Base-by-base conservation (phyloP, 1,139 yeast genomes). In the Pneumocystis sp. region DNA sequence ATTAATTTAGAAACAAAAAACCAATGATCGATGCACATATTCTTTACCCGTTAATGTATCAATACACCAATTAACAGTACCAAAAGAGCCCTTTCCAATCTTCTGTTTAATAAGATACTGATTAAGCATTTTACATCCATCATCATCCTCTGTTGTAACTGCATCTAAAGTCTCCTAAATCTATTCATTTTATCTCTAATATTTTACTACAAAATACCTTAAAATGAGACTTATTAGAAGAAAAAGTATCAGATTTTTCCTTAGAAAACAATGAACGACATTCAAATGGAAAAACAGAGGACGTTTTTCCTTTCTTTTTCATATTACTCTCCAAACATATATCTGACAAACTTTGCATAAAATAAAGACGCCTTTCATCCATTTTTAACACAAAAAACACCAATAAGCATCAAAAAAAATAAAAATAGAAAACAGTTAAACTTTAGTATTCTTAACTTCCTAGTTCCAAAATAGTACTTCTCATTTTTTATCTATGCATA, bases 1-100 rank as follows among this genome's bases (percentile, higher is more conserved):
- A 25, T 50, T 10, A 50, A 25, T 50, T 25, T 50, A 10, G 1
- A 45, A 2, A 25, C 7, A 3, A 6, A 3, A 25, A 50, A 8
- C 7, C 5, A 21, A 50, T 50, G n/a, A 50, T 25, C 3, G 8
- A 4, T 21, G 31, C 7, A 64, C 73, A 83, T 85, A 34, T 81
- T 80, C 64, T 81, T 70, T 63, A 65, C 83, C 69, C 0, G 75
- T 73, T 19, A 69, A 70, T 34, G 81, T 76, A 73, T 91, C 96
- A 15, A 85, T 73, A 0, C 95, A 97, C 5, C 89, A 82, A 71
- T 93, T 87, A 2, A 93, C 97, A 0, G 86, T 83, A 0, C 97
- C 97, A 74, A 89, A 91, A 0, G 96, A 85, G 0, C 97, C 97
- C 70, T 85, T 84, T 0, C 97, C 97, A 63, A 91, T 78, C 1